Evolutionary conservation across 2,329 filamentous ascomycete species (phyloP), one percentile per base, ranked within the genome.

Genomic region (Laburnicola sp.): DNA sequence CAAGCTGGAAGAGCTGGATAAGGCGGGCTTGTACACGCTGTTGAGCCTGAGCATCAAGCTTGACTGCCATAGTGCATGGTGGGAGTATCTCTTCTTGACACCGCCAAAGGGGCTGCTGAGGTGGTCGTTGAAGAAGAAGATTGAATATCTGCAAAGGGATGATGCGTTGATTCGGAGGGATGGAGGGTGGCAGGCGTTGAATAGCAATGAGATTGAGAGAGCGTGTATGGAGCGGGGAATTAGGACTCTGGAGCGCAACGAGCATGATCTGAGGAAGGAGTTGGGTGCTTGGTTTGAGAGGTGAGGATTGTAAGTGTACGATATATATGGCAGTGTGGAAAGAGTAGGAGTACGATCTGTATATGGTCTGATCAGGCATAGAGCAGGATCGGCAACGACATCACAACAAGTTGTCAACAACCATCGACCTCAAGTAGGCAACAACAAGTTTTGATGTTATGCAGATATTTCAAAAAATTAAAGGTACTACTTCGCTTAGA

Each of bases 141-240:
- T 90, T 59, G 74, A 78, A 35, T 89, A 88, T 65, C 69, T 97
- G 55, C 79, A 80, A 39, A 74, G 79, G 32, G 92, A 97, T 73
- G 90, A 95, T 72, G 73, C 65, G 56, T 75, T 93, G 69, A 80
- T 97, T 41, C 64, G 79, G 16, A 75, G 78, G 32, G 81, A 83
- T 40, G 88, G 88, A 1, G 88, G 86, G 0, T 79, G 82, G 4
- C 58, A 66, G 2, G 80, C 74, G 22, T 74, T 95, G 60, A 80
- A 80, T 57, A 73, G 73, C 6, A 81, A 82, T 34, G 90, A 95
- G 76, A 74, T 91, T 21, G 74, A 76, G 53, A 80, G 90, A 52
- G 89, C 89, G 10, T 88, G 87, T 62, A 79, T 84, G 50, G 88
- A 91, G 57, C 50, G 70, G 39, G 70, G 70, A 6, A 54, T 71